phyloP scores from a whole-genome alignment of 1,284 basidiomycete species.

The Schizopora paradoxa region DNA sequence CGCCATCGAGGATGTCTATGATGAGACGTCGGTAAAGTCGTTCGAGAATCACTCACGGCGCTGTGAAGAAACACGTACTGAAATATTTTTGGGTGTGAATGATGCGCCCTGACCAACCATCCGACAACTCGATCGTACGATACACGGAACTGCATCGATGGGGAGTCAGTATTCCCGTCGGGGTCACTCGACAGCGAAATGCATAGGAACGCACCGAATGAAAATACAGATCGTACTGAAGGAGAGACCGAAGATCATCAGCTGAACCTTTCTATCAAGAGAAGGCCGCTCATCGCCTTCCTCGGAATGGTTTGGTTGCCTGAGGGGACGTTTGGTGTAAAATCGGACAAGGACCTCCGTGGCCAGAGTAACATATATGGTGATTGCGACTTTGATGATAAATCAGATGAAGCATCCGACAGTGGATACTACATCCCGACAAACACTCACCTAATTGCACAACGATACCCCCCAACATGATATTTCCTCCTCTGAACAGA shows the following conservation, averaged over 20 bases:
- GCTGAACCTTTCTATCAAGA: conserved; percentile 20
- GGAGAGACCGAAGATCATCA: conserved; percentile 29
- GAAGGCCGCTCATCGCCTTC: conserved; percentile 12
- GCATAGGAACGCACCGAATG: conserved; percentile 36
- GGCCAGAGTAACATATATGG: conserved; percentile 30
- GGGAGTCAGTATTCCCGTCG: background rate
- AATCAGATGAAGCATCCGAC: no score
- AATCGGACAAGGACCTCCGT: conserved; percentile 36
- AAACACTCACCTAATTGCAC: conserved; percentile 32
- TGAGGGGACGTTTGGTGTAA: conserved; percentile 25
- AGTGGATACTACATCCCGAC: conserved; percentile 13
- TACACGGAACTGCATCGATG: conserved; percentile 30
- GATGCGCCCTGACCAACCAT: conserved; percentile 34
- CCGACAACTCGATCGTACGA: conserved; percentile 33
- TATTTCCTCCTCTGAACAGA: conserved; percentile 34
- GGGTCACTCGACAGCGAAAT: background rate
- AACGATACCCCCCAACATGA: conserved; percentile 48
- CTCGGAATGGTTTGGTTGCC: conserved; percentile 7
- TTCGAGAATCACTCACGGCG: background rate
- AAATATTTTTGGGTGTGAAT: conserved; percentile 35
- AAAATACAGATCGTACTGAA: conserved; percentile 32
- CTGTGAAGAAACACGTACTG: conserved; percentile 25
- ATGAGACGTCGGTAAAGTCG: no score
- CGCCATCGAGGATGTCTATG: conserved; percentile 32
- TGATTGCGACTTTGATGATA: conserved; percentile 32